phyloP scores from a whole-genome alignment of 192 early-diverging fungal genomes.

The Funneliformis mosseae region DNA sequence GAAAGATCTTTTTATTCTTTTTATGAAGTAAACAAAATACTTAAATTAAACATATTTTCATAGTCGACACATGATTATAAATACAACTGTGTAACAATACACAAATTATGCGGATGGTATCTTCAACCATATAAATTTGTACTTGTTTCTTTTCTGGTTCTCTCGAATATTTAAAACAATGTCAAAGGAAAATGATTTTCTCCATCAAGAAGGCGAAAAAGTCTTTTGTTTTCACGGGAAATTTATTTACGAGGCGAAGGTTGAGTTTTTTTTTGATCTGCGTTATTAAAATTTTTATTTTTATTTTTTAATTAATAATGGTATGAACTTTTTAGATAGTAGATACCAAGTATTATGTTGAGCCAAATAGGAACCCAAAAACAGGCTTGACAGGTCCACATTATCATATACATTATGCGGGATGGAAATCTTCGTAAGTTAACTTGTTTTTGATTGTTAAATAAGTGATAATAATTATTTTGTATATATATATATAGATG shows the following conservation, averaged over 20 bases:
- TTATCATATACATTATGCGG: constrained; percentile 97
- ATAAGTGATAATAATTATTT: not conserved
- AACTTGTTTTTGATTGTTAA: not conserved
- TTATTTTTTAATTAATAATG: not conserved
- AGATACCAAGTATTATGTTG: constrained; percentile 75
- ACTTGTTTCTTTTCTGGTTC: too few relatives aligned
- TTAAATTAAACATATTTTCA: too few relatives aligned
- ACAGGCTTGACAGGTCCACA: constrained; percentile 72
- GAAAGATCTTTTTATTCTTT: too few relatives aligned
- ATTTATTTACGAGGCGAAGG: constrained; percentile 17
- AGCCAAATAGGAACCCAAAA: constrained; percentile 49
- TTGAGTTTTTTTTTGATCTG: not conserved
- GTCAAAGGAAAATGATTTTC: not conserved
- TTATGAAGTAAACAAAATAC: too few relatives aligned
- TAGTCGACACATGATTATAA: too few relatives aligned
- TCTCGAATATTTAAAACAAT: not conserved
- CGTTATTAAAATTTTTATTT: not conserved
- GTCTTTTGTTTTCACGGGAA: constrained; percentile 9
- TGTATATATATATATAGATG: constrained; percentile 56
- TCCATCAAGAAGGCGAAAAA: not conserved
- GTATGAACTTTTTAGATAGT: constrained; percentile 59
- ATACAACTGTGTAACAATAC: too few relatives aligned
- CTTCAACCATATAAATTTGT: too few relatives aligned
- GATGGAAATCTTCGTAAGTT: constrained; percentile 93
- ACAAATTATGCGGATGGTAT: too few relatives aligned